phyloP scores from a whole-genome alignment of 208 protist species.

The Leptomonas pyrrhocoris region DNA sequence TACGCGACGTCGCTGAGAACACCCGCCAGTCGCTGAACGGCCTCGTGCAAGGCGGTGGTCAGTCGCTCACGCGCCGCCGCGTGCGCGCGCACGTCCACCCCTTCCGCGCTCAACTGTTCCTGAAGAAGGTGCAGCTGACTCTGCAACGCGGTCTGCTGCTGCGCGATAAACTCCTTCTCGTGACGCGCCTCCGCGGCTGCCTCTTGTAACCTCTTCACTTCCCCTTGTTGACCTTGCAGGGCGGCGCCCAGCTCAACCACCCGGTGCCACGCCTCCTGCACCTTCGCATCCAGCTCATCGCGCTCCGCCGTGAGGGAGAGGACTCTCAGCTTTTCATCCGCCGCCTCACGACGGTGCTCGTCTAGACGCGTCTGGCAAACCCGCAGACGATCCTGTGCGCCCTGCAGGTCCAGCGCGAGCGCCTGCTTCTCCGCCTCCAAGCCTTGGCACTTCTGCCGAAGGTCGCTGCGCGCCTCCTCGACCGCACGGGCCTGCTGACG shows the following conservation, averaged over 20 bases:
- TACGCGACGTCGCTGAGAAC: slow-evolving; percentile 25
- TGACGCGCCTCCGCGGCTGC: slow-evolving; percentile 17
- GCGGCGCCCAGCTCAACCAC: slow-evolving; percentile 43
- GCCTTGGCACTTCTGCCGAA: slow-evolving; percentile 16
- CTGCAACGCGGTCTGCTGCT: slow-evolving; percentile 27
- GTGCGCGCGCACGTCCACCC: neutral
- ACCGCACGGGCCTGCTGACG: slow-evolving; percentile 17
- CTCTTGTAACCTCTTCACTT: slow-evolving; percentile 27
- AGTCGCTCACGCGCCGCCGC: slow-evolving; percentile 7
- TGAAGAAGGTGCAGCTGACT: slow-evolving; percentile 18
- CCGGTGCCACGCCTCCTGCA: slow-evolving; percentile 64
- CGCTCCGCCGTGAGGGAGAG: slow-evolving; percentile 57
- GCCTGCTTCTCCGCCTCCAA: slow-evolving; percentile 38
- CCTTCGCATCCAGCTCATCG: slow-evolving; percentile 58
- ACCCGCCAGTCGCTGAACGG: slow-evolving; percentile 16
- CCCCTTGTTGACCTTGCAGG: slow-evolving; percentile 31
- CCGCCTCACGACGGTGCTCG: slow-evolving; percentile 44
- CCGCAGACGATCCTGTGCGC: slow-evolving; percentile 40
- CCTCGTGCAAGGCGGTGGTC: slow-evolving; percentile 11
- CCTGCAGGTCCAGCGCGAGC: slow-evolving; percentile 38
- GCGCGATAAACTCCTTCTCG: slow-evolving; percentile 11
- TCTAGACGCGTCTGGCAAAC: slow-evolving; percentile 32
- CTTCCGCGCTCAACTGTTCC: neutral
- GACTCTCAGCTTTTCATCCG: slow-evolving; percentile 37
- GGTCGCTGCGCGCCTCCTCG: slow-evolving; percentile 20